Percentiles rank a stretch among this genome's conserved stretches.
These are phyloP conservation scores for Capronia coronata DNA, from an alignment of 2,329 filamentous ascomycete species.

Conservation along the genomic window DNA sequence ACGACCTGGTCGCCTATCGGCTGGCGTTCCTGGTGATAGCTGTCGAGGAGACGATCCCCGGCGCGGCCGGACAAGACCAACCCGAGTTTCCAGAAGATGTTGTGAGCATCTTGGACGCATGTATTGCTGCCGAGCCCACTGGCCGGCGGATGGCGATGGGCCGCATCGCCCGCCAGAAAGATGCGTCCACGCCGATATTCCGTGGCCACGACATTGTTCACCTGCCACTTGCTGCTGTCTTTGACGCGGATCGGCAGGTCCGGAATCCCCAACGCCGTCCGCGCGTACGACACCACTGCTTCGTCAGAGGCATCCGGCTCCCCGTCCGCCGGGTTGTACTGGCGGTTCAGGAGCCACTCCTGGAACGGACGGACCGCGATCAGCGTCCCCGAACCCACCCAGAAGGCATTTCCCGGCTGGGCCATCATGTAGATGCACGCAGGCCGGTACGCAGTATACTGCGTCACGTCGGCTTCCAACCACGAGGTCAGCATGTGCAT, in stretches of 20 bases:
- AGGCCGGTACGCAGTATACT: slow-evolving; percentile 44
- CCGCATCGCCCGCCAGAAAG: slow-evolving; percentile 36
- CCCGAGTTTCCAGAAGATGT: slow-evolving; percentile 36
- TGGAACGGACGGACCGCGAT: slow-evolving; percentile 59
- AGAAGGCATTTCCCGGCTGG: slow-evolving; percentile 60
- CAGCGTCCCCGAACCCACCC: slow-evolving; percentile 48
- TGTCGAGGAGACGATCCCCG: slow-evolving; percentile 27
- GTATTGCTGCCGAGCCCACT: slow-evolving; percentile 36
- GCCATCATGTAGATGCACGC: too few species aligned
- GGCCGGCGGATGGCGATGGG: slow-evolving; percentile 34
- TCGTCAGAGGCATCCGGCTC: slow-evolving; percentile 39
- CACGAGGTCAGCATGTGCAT: slow-evolving; percentile 48
- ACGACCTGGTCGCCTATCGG: slow-evolving; percentile 43
- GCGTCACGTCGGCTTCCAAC: slow-evolving; percentile 45
- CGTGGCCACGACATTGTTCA: slow-evolving; percentile 55
- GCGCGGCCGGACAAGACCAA: slow-evolving; percentile 30
- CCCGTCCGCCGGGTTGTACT: slow-evolving; percentile 36
- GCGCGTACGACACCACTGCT: slow-evolving; percentile 43
- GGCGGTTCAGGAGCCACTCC: slow-evolving; percentile 55
- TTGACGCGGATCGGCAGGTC: not conserved
- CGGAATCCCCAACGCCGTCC: slow-evolving; percentile 41
- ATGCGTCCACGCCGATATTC: slow-evolving; percentile 47
- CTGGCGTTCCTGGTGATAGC: slow-evolving; percentile 34
- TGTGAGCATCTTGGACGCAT: slow-evolving; percentile 35
- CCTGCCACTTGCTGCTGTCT: slow-evolving; percentile 33